Conservation (phyloP, 1,139 yeast species). For the Pichia sp. region DNA sequence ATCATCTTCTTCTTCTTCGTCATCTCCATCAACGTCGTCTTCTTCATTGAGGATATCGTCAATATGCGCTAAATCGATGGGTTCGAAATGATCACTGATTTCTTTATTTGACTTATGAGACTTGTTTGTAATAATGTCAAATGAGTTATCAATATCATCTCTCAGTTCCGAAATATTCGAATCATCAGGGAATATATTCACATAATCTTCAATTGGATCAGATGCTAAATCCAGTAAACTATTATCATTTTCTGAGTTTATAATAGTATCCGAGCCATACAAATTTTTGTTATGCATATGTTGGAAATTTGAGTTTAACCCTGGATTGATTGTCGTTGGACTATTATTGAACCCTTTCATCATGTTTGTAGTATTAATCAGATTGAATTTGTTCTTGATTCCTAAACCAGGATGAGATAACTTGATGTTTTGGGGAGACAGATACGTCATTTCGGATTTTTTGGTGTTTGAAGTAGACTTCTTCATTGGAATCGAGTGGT, state of each 20-base stretch:
- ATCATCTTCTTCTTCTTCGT: neutral
- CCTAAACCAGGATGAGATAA: conserved; percentile 12
- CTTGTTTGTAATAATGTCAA: neutral
- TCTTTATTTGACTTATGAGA: neutral
- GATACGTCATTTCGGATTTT: too few species aligned
- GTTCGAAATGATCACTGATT: neutral
- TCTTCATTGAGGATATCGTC: conserved; percentile 2
- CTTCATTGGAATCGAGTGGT: neutral
- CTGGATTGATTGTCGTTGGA: too few species aligned
- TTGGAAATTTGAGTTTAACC: neutral
- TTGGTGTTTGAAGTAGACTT: neutral
- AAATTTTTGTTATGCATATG: neutral
- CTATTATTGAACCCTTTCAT: neutral
- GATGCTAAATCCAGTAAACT: conserved; percentile 6
- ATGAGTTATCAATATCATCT: neutral
- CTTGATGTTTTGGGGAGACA: neutral
- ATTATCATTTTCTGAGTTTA: neutral
- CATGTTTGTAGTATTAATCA: conserved; percentile 4
- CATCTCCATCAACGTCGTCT: neutral
- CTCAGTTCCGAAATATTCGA: neutral
- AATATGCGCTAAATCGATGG: neutral
- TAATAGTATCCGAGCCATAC: neutral
- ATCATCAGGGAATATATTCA: conserved; percentile 1
- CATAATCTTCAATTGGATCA: conserved; percentile 11
- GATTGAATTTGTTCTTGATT: conserved; percentile 8